Evolutionary conservation across 306 rosid genomes (phyloP).

Genomic region (Begonia loranthoides): DNA sequence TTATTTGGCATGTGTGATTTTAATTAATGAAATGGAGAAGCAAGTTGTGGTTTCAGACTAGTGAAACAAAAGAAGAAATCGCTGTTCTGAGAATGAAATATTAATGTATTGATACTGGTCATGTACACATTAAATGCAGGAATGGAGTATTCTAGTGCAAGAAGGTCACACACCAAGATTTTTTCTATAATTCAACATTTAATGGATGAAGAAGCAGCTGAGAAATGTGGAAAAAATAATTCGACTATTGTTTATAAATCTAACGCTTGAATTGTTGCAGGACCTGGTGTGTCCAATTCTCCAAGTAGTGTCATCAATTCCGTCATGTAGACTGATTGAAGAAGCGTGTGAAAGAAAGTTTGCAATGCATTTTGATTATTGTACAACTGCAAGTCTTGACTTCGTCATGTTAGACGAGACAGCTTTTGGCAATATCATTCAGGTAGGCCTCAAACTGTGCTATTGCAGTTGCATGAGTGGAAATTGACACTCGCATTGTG

Average conservation of each 20-base stretch:
- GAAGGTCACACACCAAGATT: slow-evolving; percentile 74
- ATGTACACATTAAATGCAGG: slow-evolving; percentile 87
- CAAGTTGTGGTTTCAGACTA: slow-evolving; percentile 53
- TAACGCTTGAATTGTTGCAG: slow-evolving; percentile 82
- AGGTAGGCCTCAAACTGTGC: slow-evolving; percentile 21
- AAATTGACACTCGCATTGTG: too few relatives aligned
- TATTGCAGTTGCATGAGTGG: too few relatives aligned
- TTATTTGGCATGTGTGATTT: slow-evolving; percentile 13
- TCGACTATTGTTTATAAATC: slow-evolving; percentile 35
- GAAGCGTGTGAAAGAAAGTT: slow-evolving; percentile 70
- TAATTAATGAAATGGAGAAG: slow-evolving; percentile 50
- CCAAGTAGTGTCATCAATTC: slow-evolving; percentile 64
- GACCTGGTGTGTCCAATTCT: slow-evolving; percentile 80
- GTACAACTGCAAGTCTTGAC: slow-evolving; percentile 68
- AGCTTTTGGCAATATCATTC: slow-evolving; percentile 51
- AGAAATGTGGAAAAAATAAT: slow-evolving; percentile 67
- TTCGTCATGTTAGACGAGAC: slow-evolving; percentile 63
- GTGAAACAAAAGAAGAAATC: slow-evolving; percentile 67
- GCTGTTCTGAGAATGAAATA: slow-evolving; percentile 39
- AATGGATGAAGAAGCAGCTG: slow-evolving; percentile 69
- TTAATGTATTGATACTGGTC: slow-evolving; percentile 48
- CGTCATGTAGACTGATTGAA: slow-evolving; percentile 62
- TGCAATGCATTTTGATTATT: slow-evolving; percentile 83
- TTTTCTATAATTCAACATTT: slow-evolving; percentile 81
- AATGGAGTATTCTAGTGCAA: slow-evolving; percentile 79